These are phyloP conservation scores for Aspergillus awamori DNA, from an alignment of 2,329 filamentous ascomycete species.

Conservation along the genomic window DNA sequence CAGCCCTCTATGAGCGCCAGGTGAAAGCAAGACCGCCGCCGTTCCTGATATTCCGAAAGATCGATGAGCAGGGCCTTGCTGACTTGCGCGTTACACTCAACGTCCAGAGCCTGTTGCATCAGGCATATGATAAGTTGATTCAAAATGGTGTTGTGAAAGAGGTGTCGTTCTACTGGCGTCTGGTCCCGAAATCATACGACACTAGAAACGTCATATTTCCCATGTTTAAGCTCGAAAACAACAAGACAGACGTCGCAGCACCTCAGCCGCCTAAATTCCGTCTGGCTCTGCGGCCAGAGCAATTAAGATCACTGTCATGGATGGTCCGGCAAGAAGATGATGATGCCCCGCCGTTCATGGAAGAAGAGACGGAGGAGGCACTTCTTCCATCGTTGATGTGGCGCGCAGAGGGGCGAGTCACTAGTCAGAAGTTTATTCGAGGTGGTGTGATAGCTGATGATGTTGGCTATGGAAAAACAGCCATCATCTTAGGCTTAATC, in stretches of 20 bases:
- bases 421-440: slow-evolving; percentile 42
- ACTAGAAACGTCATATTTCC: slow-evolving; percentile 37
- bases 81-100: slow-evolving; percentile 46
- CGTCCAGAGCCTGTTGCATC: slow-evolving; percentile 41
- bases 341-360: slow-evolving; percentile 44
- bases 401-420: slow-evolving; percentile 57
- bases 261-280: slow-evolving; percentile 42
- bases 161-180: slow-evolving; percentile 47
- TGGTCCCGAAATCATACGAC: slow-evolving; percentile 51
- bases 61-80: slow-evolving; percentile 34
- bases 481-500: slow-evolving; percentile 61
- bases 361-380: slow-evolving; percentile 62
- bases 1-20: slow-evolving; percentile 54
- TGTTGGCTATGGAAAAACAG: slow-evolving; percentile 69
- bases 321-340: slow-evolving; percentile 59
- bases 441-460: slow-evolving; percentile 67
- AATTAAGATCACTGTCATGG: slow-evolving; percentile 61
- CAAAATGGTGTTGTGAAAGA: slow-evolving; percentile 12
- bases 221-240: slow-evolving; percentile 49
- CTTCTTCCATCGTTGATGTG: slow-evolving; percentile 55
- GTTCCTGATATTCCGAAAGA: slow-evolving; percentile 44
- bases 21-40: slow-evolving; percentile 53
- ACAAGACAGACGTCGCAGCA: slow-evolving; percentile 39
- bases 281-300: slow-evolving; percentile 53
- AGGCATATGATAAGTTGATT: slow-evolving; percentile 35